Percentiles rank a stretch among this genome's conserved stretches.
These are phyloP conservation scores for Sarocladiaceae sp. DNA, from an alignment of 2,329 filamentous ascomycete species.

Conservation along the genomic window DNA sequence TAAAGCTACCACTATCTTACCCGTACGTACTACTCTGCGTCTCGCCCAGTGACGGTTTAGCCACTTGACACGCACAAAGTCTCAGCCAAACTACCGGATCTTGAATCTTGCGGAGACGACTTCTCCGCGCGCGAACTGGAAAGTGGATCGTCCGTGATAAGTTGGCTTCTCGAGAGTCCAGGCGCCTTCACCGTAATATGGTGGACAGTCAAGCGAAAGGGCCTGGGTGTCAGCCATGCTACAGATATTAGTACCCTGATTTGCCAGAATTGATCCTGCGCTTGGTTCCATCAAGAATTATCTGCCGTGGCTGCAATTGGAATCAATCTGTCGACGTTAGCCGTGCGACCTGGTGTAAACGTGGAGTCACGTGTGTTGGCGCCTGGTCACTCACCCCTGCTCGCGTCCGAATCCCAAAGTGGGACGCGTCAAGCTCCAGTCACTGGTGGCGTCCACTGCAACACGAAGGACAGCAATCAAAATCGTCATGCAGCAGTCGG, in stretches of 20 bases:
- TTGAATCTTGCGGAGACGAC: background rate
- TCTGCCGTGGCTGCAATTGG: too few species aligned
- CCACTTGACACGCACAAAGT: background rate
- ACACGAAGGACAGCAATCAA: background rate
- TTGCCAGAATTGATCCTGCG: too few species aligned
- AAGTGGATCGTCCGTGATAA: conserved; percentile 8
- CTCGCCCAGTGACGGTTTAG: background rate
- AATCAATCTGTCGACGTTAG: too few species aligned
- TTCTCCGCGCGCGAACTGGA: conserved; percentile 1
- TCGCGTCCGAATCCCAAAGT: background rate
- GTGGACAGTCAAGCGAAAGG: too few species aligned
- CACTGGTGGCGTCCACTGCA: background rate
- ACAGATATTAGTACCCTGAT: too few species aligned
- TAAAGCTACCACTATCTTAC: background rate
- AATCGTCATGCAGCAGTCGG: background rate
- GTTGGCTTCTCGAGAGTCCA: background rate
- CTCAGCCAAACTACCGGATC: background rate
- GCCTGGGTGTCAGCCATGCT: too few species aligned
- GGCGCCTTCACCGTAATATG: background rate
- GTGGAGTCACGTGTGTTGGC: conserved; percentile 3
- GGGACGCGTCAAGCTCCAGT: conserved; percentile 4
- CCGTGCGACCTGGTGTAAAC: too few species aligned
- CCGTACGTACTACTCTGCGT: background rate
- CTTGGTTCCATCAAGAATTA: too few species aligned
- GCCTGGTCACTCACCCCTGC: background rate